A percentile compares a stretch with the other conserved stretches of the same genome.
These are phyloP conservation scores for Apiotrichum porosum DNA, from an alignment of 1,284 basidiomycete species.

Conservation along the genomic window DNA sequence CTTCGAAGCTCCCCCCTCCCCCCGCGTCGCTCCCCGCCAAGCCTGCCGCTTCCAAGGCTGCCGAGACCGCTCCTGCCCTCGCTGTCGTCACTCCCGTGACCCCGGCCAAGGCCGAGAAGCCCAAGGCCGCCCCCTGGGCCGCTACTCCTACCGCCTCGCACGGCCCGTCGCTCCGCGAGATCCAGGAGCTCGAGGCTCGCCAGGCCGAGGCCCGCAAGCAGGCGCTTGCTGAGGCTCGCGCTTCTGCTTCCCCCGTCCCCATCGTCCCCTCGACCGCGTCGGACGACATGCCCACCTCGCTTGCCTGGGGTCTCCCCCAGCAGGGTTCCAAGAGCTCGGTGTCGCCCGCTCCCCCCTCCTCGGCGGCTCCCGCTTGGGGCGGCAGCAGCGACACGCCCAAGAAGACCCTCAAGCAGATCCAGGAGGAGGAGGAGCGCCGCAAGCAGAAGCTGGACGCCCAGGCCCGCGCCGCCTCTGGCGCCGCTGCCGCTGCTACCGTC, in stretches of 20 bases:
- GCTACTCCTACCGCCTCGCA: conserved; percentile 38
- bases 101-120: conserved; percentile 13
- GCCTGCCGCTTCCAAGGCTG: conserved; percentile 48
- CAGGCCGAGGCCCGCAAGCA: conserved; percentile 67
- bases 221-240: conserved; percentile 57
- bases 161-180: conserved; percentile 78
- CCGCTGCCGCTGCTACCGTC: conserved; percentile 19
- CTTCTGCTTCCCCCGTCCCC: conserved; percentile 44
- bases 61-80: conserved; percentile 55
- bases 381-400: conserved; percentile 54
- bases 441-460: conserved; percentile 57
- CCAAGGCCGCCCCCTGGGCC: conserved; percentile 46
- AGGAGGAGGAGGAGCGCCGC: conserved; percentile 88
- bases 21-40: conserved; percentile 35
- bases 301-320: conserved; percentile 51
- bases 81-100: conserved; percentile 42
- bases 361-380: conserved; percentile 46
- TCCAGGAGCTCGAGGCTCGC: conserved; percentile 88
- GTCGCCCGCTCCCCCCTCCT: conserved; percentile 27
- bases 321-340: conserved; percentile 23
- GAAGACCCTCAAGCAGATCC: conserved; percentile 97
- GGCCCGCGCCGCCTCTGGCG: conserved; percentile 22
- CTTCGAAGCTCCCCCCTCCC: conserved; percentile 26
- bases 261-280: conserved; percentile 18
- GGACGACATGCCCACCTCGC: conserved; percentile 38